Conservation (phyloP, 1,139 yeast species). For the Candida sanyaensis region DNA sequence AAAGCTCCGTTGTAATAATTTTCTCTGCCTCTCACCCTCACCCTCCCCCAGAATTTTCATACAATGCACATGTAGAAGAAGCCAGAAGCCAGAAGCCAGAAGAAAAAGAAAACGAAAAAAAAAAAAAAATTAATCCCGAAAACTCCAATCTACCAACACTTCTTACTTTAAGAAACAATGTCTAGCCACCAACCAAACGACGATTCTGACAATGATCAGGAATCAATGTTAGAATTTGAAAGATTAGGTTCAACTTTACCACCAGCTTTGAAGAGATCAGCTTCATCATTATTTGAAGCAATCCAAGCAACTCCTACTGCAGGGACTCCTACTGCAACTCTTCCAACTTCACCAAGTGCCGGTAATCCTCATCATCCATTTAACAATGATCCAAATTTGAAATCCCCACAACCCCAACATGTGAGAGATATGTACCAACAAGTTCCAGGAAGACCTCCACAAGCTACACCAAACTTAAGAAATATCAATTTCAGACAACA, state of each 20-base stretch:
- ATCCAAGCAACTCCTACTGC: conserved; percentile 17
- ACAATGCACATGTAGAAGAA: too few relatives aligned
- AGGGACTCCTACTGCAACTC: neutral
- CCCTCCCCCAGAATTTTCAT: neutral
- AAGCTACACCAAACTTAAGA: conserved; percentile 15
- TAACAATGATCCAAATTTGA: conserved; percentile 7
- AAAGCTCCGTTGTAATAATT: too few relatives aligned
- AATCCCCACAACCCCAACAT: conserved; percentile 15
- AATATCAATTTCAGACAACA: conserved; percentile 18
- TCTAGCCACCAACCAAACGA: conserved; percentile 7
- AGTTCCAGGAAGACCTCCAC: conserved; percentile 16
- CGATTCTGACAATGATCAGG: conserved; percentile 15
- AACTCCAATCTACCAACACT: neutral
- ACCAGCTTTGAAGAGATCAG: conserved; percentile 40
- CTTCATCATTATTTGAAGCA: conserved; percentile 42
- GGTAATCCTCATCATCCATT: neutral
- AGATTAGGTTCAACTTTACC: conserved; percentile 48
- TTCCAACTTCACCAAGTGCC: neutral
- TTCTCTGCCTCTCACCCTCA: too few relatives aligned
- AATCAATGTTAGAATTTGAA: conserved; percentile 37
- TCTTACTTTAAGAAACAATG: neutral
- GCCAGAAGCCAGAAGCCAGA: neutral
- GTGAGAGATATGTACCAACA: conserved; percentile 8
- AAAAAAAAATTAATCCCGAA: neutral
- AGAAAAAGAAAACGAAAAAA: neutral